Conservation (phyloP, 306 rosid species). For the Ceratonia siliqua region DNA sequence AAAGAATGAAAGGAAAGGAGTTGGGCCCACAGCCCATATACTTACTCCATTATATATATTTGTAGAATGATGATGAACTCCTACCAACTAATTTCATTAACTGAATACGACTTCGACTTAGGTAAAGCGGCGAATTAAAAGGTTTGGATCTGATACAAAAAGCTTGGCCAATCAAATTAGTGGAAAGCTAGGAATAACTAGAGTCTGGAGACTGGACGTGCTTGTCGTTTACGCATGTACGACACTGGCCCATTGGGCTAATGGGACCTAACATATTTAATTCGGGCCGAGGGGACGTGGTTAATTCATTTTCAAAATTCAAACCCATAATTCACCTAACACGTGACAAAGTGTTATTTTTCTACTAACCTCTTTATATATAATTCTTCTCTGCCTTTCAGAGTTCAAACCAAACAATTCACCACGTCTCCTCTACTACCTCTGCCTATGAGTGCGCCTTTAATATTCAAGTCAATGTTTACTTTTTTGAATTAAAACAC, state of each 20-base stretch:
- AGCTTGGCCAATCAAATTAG: no score
- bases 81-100: constrained; percentile 19
- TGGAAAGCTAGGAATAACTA: no score
- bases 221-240: no score
- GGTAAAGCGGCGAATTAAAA: no score
- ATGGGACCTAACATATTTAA: no score
- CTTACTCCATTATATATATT: constrained; percentile 10
- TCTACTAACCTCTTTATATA: background rate
- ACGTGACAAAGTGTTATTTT: background rate
- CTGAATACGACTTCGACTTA: constrained; percentile 2
- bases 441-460: background rate
- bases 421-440: no score
- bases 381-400: no score
- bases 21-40: background rate
- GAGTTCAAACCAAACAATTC: no score
- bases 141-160: no score
- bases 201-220: no score
- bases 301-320: background rate
- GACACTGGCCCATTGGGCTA: no score
- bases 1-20: background rate
- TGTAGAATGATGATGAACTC: background rate
- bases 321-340: constrained; percentile 9
- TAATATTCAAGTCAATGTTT: background rate
- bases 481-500: no score
- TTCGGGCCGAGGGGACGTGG: background rate